A percentile compares a stretch with the other conserved stretches of the same genome.
Evolutionary conservation across 106 monocot genomes (phyloP).

Genomic region (Dendrobium officinale): DNA sequence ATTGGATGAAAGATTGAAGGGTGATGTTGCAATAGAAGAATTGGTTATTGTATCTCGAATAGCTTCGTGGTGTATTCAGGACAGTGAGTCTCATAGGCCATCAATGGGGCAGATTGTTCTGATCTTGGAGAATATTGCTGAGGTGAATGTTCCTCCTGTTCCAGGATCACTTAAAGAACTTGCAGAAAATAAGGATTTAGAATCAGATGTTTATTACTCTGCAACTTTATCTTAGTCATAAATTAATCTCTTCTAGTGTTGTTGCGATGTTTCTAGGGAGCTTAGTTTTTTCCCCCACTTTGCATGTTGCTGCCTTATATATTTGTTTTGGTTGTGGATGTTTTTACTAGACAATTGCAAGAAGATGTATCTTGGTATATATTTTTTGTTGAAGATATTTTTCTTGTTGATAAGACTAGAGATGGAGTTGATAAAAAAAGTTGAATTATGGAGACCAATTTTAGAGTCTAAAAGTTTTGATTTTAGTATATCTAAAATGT

Average conservation of each 20-base stretch:
- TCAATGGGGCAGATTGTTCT: conserved; percentile 15
- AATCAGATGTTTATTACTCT: neutral
- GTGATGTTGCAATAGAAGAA: conserved; percentile 16
- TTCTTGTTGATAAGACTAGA: too few species aligned
- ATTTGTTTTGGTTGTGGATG: too few species aligned
- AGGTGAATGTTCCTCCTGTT: conserved; percentile 9
- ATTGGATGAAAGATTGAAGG: conserved; percentile 18
- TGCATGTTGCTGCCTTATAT: too few species aligned
- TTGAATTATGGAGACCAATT: too few species aligned
- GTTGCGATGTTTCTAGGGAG: neutral
- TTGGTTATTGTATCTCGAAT: conserved; percentile 13
- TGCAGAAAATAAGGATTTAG: neutral
- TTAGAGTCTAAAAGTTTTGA: too few species aligned
- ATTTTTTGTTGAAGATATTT: too few species aligned
- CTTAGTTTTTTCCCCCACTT: too few species aligned
- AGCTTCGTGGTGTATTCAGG: conserved; percentile 22
- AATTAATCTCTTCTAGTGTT: neutral
- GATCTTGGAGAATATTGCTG: conserved; percentile 12
- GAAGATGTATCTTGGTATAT: too few species aligned
- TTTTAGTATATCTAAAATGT: too few species aligned
- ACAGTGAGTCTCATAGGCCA: conserved; percentile 14
- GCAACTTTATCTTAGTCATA: neutral
- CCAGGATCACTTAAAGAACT: conserved; percentile 3
- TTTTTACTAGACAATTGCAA: too few species aligned
- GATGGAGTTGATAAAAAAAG: too few species aligned